Percentiles rank a stretch among this genome's conserved stretches.
phyloP scores from a whole-genome alignment of 2,329 filamentous ascomycete genomes.

The Alternaria novae-zelandiae region DNA sequence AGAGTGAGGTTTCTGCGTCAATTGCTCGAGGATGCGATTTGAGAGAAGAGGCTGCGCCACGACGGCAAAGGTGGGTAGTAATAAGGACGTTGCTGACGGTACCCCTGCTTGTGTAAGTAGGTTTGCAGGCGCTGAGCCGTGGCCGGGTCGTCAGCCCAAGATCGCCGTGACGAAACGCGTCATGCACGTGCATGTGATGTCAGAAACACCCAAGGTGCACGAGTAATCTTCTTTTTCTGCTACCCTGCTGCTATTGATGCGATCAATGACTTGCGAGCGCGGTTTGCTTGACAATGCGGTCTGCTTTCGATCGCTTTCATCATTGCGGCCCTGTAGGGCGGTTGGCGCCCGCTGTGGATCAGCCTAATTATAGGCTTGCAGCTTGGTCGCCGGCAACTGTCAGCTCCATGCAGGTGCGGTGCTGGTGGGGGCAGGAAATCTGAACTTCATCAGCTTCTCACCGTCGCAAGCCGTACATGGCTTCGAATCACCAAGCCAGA shows the following conservation, averaged over 20 bases:
- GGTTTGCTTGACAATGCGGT: neutral
- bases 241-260: neutral
- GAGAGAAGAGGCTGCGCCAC: neutral
- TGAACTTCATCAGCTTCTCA: conserved; percentile 3
- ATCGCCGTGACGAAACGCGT: conserved; percentile 23
- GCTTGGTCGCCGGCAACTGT: conserved; percentile 1
- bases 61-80: neutral
- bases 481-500: neutral
- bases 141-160: conserved; percentile 18
- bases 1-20: neutral
- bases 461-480: neutral
- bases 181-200: conserved; percentile 38
- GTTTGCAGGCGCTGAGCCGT: conserved; percentile 14
- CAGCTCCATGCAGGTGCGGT: conserved; percentile 11
- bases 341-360: conserved; percentile 13
- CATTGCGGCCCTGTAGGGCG: neutral
- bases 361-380: conserved; percentile 21
- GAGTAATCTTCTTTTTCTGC: neutral
- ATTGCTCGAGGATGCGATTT: conserved; percentile 2
- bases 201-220: conserved; percentile 11
- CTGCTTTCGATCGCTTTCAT: neutral
- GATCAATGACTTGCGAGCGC: neutral
- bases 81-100: conserved; percentile 13
- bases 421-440: conserved; percentile 5
- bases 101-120: conserved; percentile 14